phyloP scores from a whole-genome alignment of 1,284 basidiomycete species.

The Fomes fomentarius region DNA sequence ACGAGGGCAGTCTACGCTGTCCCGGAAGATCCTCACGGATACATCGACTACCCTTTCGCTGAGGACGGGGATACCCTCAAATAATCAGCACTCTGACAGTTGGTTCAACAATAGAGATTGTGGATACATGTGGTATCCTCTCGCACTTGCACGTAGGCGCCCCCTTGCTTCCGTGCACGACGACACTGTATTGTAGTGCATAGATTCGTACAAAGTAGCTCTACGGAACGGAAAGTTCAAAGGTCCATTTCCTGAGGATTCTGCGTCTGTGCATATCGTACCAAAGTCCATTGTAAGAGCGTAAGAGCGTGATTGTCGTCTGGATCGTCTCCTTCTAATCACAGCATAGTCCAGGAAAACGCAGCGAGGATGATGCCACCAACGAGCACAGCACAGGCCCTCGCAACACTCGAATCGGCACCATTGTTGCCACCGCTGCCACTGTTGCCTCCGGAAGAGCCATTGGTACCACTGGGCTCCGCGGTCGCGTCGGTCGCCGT shows the following conservation, averaged over 20 bases:
- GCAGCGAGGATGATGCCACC: constrained; percentile 15
- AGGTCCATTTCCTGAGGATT: background rate
- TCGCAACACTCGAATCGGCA: background rate
- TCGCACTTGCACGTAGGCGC: too few species aligned
- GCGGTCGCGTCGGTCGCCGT: constrained; percentile 12
- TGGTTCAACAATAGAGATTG: too few species aligned
- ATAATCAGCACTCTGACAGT: too few species aligned
- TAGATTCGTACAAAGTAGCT: too few species aligned
- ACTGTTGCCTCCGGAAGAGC: too few species aligned
- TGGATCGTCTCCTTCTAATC: background rate
- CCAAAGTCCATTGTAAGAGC: background rate
- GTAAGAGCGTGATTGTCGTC: too few species aligned
- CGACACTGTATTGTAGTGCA: too few species aligned
- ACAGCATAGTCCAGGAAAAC: constrained; percentile 14
- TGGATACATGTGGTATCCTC: too few species aligned
- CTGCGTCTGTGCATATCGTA: background rate
- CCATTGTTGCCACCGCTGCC: too few species aligned
- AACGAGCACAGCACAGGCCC: constrained; percentile 6
- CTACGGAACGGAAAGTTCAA: background rate
- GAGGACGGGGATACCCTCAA: background rate
- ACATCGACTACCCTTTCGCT: constrained; percentile 44
- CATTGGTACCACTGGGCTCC: background rate
- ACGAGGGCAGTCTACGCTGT: constrained; percentile 41
- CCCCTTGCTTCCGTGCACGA: too few species aligned
- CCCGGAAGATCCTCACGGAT: constrained; percentile 35